phyloP scores from a whole-genome alignment of 2,329 filamentous ascomycete genomes.

The Scytalidium sp. region DNA sequence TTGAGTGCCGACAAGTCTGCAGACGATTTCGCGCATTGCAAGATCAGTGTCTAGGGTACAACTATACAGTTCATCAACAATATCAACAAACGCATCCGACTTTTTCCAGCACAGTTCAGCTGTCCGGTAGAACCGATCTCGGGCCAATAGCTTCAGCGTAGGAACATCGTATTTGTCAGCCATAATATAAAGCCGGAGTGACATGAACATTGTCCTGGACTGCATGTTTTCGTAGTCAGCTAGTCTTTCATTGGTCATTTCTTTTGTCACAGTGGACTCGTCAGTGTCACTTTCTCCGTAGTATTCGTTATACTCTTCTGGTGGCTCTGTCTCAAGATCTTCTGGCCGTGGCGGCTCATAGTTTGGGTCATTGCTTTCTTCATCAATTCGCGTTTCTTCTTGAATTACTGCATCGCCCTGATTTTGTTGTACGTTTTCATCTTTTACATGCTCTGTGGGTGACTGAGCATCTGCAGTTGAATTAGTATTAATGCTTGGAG shows the following conservation, averaged over 20 bases:
- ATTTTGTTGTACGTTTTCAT: not conserved
- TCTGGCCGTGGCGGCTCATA: not conserved
- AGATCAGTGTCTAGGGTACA: slow-evolving; percentile 14
- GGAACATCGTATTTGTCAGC: slow-evolving; percentile 19
- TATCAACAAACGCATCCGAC: slow-evolving; percentile 16
- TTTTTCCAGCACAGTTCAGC: slow-evolving; percentile 11
- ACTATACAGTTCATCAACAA: slow-evolving; percentile 23
- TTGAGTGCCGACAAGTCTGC: slow-evolving; percentile 11
- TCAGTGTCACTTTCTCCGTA: not conserved
- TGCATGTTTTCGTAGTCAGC: slow-evolving; percentile 6
- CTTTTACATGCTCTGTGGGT: not conserved
- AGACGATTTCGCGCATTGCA: slow-evolving; percentile 18
- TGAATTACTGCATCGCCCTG: not conserved
- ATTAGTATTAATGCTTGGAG: not conserved
- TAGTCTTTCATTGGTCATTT: not conserved
- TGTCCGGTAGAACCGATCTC: slow-evolving; percentile 5
- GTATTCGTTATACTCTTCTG: not conserved
- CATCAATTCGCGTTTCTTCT: not conserved
- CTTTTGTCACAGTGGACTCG: not conserved
- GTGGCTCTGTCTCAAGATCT: not conserved
- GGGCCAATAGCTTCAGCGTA: slow-evolving; percentile 10
- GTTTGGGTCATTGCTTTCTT: not conserved
- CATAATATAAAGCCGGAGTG: slow-evolving; percentile 11
- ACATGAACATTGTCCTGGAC: not conserved
- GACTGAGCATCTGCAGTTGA: not conserved